Base-by-base conservation (phyloP, 495 filamentous ascomycete species). In the Daldinia bambusicola region DNA sequence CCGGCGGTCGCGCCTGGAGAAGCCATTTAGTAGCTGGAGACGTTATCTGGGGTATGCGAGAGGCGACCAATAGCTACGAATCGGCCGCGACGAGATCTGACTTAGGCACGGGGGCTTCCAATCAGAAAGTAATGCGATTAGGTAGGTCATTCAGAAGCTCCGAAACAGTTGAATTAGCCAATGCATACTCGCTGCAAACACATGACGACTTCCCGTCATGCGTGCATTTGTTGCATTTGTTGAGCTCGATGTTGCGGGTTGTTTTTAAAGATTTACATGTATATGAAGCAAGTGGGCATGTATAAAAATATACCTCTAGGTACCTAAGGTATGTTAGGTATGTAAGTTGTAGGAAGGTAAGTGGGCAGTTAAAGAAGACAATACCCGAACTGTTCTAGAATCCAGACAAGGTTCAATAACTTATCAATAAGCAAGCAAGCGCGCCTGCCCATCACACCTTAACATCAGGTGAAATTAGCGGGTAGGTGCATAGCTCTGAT, bases 1-100 rank as follows among this genome's bases (percentile, higher is more conserved):
- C 59, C 72, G 43, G 66, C 65, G 18, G 70, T 59, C 57, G 69
- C 74, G 66, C 72, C 73, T 53, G 73, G 68, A 65, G 74, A 70
- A 58, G 74, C 74, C 75, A 77, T 77, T 37, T 58, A 26, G 26
- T 26, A 36, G 30, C 53, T 62, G 30, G 14, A 31, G 52, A 37
- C 12, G 34, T 12, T 43, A 58, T 36, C 53, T 34, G 53, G 31
- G 43, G 43, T 38, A 22, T 38, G 34, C 32, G 20, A 57, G 36
- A 41, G 37, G 65, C 52, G 57, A 31, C 70, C 70, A 67, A 67
- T 71, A 55, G 43, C 53, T 71, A 59, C 69, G 63, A 58, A 26
- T 55, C 58, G 30, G 43, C 63, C 63, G 53, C 58, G 59, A 65
- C 45, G 63, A 59, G 69, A 62, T 51, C 43, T 58, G n/a, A 45